Evolutionary conservation across 768 basidiomycete species (phyloP), one percentile per base, ranked within the genome.

Genomic region (Podaxis pistillaris): DNA sequence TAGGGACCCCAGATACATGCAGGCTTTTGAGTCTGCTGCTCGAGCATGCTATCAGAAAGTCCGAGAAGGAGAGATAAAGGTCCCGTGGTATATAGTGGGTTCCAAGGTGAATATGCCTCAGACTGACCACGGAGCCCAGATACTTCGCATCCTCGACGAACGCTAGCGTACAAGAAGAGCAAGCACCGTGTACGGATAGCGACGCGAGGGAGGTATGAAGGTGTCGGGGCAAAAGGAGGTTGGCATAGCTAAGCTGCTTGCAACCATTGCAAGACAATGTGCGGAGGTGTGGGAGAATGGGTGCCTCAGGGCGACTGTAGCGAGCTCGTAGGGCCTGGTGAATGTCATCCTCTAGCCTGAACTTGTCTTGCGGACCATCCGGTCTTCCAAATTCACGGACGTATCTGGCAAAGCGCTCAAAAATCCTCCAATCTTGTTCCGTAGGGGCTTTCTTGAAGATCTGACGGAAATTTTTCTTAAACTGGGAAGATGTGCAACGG

Each of bases 361-460:
- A 60, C 22, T 13, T 6, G 26, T 38, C 22, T 19, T 40, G 5
- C 58, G 13, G 33, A 28, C 6, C 12, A 15, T 51, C 40, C 2
- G 37, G 28, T 2, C 33, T 19, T 19, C 50, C 47, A 12, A 60
- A 40, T 26, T 51, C 58, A 9, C 28, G 47, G 22, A 60, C 24
- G 17, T 60, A 60, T n/a, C 49, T 22, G 13, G 58, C 58, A 4
- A 51, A 51, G 15, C 58, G 49, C 7, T 60, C 58, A 26, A 60
- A 51, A n/a, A 28, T 24, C 3, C 0, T 38, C 58, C 58, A 60
- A 4, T 60, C 49, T 24, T 38, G 3, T 28, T 60, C 49, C 15
- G 58, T 38, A 5, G 58, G 58, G 13, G 24, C 28, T 12, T n/a
- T 60, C 49, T 51, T 40, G 58, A 60, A 51, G 15, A 52, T n/a